Evolutionary conservation across 2,329 filamentous ascomycete species (phyloP).

Genomic region (Exophiala bonariae): DNA sequence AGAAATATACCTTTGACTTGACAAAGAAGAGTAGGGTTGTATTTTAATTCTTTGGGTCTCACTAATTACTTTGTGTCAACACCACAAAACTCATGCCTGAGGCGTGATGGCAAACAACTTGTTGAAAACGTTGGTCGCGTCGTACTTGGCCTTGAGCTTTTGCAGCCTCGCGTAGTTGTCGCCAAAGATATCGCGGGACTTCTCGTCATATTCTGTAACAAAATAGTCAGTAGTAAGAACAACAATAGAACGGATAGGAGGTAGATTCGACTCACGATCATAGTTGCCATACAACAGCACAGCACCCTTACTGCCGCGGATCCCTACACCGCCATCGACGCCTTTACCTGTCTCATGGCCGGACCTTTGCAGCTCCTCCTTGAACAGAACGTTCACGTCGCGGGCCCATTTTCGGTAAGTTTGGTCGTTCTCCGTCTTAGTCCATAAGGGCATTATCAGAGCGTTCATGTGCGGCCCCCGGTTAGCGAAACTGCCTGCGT

Average conservation of each 20-base stretch:
- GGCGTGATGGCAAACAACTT: slow-evolving; percentile 41
- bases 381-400: slow-evolving; percentile 33
- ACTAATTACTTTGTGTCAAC: too few species aligned
- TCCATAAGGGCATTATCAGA: slow-evolving; percentile 44
- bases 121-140: slow-evolving; percentile 48
- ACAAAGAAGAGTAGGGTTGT: too few species aligned
- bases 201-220: slow-evolving; percentile 26
- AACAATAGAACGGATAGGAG: neutral
- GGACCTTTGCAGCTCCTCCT: slow-evolving; percentile 26
- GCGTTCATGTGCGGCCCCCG: slow-evolving; percentile 48
- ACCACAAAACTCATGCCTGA: slow-evolving; percentile 12
- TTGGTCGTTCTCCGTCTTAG: slow-evolving; percentile 37
- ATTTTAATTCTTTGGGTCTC: too few species aligned
- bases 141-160: slow-evolving; percentile 47
- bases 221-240: neutral
- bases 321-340: slow-evolving; percentile 9
- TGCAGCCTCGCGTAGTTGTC: slow-evolving; percentile 43
- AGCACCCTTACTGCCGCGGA: slow-evolving; percentile 20
- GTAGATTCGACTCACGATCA: slow-evolving; percentile 23
- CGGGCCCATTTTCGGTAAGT: slow-evolving; percentile 42
- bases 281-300: slow-evolving; percentile 28
- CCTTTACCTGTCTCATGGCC: slow-evolving; percentile 16
- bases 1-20: too few species aligned
- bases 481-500: slow-evolving; percentile 47
- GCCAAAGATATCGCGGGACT: slow-evolving; percentile 43